A percentile compares a stretch with the other conserved stretches of the same genome.
These are phyloP conservation scores for Tylopilus orsonianus DNA, from an alignment of 1,284 basidiomycete species.

Conservation along the genomic window DNA sequence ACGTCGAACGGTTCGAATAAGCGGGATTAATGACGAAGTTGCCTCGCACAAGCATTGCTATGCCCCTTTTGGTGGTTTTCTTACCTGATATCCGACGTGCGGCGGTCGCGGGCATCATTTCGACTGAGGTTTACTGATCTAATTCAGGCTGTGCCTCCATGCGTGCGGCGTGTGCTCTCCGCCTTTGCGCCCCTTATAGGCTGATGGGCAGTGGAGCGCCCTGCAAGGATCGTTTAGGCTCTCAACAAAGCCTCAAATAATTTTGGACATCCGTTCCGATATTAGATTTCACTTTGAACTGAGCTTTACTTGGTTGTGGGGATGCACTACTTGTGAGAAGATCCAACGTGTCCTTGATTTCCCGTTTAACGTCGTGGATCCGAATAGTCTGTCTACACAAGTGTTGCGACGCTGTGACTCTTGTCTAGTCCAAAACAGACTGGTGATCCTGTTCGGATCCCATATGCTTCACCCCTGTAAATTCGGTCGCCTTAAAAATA, in stretches of 20 bases:
- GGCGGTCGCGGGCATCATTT: not conserved
- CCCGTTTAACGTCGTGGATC: too few species aligned
- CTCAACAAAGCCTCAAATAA: not conserved
- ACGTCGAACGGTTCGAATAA: constrained; percentile 38
- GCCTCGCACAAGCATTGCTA: not conserved
- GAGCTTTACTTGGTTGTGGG: not conserved
- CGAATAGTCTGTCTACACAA: too few species aligned
- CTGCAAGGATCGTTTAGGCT: not conserved
- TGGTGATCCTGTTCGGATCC: too few species aligned
- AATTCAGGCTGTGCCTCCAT: not conserved
- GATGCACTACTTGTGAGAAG: not conserved
- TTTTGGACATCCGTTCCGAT: not conserved
- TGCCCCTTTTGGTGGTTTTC: too few species aligned
- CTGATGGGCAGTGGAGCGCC: too few species aligned
- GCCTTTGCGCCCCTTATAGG: not conserved
- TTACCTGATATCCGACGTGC: constrained; percentile 9
- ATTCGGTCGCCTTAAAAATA: constrained; percentile 1
- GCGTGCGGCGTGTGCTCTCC: not conserved
- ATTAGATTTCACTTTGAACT: not conserved
- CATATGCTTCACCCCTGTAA: not conserved
- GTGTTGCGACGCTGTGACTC: too few species aligned
- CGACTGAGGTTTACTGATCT: not conserved
- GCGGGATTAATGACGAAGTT: not conserved
- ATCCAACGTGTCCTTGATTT: too few species aligned
- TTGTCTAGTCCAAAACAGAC: too few species aligned